Conservation (phyloP, 2,329 filamentous ascomycete genomes). For the Neoascochyta sp. region DNA sequence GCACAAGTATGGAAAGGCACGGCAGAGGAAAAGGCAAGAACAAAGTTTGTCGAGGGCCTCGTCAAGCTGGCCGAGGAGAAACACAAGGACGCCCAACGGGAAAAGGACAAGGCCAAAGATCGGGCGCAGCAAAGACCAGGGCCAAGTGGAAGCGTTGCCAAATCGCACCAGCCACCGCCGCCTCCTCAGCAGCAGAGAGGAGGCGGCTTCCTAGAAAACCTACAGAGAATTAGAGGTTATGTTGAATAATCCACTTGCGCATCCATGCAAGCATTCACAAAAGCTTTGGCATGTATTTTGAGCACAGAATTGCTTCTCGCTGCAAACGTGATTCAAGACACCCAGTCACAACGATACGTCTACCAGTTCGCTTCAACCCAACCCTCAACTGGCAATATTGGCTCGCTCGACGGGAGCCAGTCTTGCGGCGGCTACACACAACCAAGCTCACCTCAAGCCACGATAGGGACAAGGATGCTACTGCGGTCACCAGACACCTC, state of each 20-base stretch:
- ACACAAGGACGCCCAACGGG: constrained; percentile 46
- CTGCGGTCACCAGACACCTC: too few species aligned
- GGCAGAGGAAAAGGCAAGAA: constrained; percentile 82
- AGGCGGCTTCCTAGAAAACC: constrained; percentile 39
- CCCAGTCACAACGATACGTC: too few species aligned
- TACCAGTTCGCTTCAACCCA: constrained; percentile 10
- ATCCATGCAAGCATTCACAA: neutral
- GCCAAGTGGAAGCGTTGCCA: constrained; percentile 22
- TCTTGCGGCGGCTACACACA: constrained; percentile 19
- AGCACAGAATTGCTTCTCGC: neutral
- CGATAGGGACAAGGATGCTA: constrained; percentile 6
- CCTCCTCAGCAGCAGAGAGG: constrained; percentile 25
- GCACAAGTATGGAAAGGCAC: constrained; percentile 91
- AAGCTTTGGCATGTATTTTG: neutral
- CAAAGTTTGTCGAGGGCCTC: constrained; percentile 76
- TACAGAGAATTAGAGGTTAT: constrained; percentile 37
- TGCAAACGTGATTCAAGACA: too few species aligned
- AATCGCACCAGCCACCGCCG: constrained; percentile 8
- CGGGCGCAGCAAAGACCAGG: constrained; percentile 16
- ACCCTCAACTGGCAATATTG: constrained; percentile 16
- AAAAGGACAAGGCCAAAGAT: constrained; percentile 18
- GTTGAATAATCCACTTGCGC: constrained; percentile 19
- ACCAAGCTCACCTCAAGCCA: constrained; percentile 16
- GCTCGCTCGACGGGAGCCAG: constrained; percentile 15
- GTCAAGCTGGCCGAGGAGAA: constrained; percentile 78